Evolutionary conservation across 345 rosid genomes (phyloP).

Genomic region (Euphorbia lathyris): DNA sequence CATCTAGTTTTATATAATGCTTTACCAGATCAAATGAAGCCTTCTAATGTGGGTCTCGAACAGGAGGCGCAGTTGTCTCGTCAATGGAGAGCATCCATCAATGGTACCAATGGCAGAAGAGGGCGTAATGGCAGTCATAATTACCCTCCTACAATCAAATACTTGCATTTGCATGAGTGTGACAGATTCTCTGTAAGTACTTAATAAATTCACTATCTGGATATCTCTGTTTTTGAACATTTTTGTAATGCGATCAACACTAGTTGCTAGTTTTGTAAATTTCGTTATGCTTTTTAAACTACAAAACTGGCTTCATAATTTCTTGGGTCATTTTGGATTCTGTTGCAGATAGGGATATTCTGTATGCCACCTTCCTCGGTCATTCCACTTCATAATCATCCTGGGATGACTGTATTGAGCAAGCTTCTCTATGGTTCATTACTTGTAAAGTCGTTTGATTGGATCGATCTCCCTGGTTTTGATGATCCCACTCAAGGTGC

Average conservation of each 20-base stretch:
- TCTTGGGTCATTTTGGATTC: not conserved
- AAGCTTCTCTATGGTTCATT: constrained; percentile 82
- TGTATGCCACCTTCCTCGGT: constrained; percentile 88
- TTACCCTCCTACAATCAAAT: constrained; percentile 68
- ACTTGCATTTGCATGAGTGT: constrained; percentile 83
- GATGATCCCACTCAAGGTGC: constrained; percentile 64
- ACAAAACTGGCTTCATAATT: not conserved
- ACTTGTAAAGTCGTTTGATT: constrained; percentile 83
- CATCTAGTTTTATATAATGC: constrained; percentile 19
- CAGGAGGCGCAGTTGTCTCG: constrained; percentile 85
- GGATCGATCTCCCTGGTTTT: constrained; percentile 57
- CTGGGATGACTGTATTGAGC: constrained; percentile 95
- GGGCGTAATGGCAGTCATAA: constrained; percentile 68
- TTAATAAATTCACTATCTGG: not conserved
- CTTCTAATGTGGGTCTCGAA: constrained; percentile 93
- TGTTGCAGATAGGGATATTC: constrained; percentile 83
- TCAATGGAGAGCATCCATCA: constrained; percentile 51
- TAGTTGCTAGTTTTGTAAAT: not conserved
- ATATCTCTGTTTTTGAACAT: not conserved
- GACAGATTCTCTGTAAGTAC: constrained; percentile 85
- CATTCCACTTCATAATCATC: constrained; percentile 95
- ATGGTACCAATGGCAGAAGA: constrained; percentile 21
- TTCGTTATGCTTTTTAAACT: not conserved
- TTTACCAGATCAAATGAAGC: constrained; percentile 87
- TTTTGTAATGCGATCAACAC: not conserved